Evolutionary conservation across 148 eudicot species (phyloP).

Genomic region (Heliosperma pusillum): DNA sequence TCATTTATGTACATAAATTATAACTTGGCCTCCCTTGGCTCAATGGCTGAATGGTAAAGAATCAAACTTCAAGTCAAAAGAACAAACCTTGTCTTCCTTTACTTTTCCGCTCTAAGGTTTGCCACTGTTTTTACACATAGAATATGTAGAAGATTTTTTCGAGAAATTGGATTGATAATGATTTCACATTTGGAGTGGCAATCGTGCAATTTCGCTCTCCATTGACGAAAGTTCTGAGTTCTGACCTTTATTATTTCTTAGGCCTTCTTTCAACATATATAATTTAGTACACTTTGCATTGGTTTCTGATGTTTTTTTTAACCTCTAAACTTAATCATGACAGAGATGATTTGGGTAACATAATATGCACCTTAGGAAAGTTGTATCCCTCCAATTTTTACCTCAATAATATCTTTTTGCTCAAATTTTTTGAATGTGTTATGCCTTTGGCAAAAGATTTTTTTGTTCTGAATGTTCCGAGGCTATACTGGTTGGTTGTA

Average conservation of each 20-base stretch:
- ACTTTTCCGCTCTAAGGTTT: too few relatives aligned
- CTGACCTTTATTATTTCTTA: neutral
- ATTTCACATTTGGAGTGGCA: neutral
- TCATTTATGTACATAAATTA: too few relatives aligned
- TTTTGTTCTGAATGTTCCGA: conserved; percentile 8
- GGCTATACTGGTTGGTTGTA: conserved; percentile 18
- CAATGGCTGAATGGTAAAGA: too few relatives aligned
- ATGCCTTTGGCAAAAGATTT: conserved; percentile 12
- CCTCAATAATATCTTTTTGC: conserved; percentile 7
- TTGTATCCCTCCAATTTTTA: conserved; percentile 1
- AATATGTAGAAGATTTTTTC: neutral
- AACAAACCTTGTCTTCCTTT: too few relatives aligned
- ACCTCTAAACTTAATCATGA: too few relatives aligned
- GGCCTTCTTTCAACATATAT: neutral
- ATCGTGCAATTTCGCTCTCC: neutral
- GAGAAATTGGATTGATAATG: neutral
- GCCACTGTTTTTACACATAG: too few relatives aligned
- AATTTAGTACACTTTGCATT: too few relatives aligned
- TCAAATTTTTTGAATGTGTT: conserved; percentile 9
- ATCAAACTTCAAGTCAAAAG: too few relatives aligned
- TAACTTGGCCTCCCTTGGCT: too few relatives aligned
- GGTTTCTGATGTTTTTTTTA: too few relatives aligned
- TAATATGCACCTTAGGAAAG: too few relatives aligned
- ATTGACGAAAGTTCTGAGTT: neutral
- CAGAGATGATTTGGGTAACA: too few relatives aligned